Base-by-base conservation (phyloP, 1,284 basidiomycete genomes). In the Coriolopsis trogii region DNA sequence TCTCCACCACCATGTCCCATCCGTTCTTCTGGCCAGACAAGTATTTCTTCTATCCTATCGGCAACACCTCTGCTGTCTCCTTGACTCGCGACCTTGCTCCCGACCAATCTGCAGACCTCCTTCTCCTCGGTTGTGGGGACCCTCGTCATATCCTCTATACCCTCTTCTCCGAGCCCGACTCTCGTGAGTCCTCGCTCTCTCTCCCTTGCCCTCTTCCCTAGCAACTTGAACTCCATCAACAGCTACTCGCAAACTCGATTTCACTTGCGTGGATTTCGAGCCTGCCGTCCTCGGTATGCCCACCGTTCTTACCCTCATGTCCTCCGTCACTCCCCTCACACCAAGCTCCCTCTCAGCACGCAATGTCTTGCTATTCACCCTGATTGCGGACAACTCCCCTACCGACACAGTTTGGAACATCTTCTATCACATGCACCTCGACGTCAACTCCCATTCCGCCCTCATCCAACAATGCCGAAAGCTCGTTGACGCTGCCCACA, bases 211-310 rank as follows among this genome's bases (percentile, higher is more conserved):
- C 49, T 26, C 51, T 49, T 33, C 38, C 44, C 4, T 24, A n/a
- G 31, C 39, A 31, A 8, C 16, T 60, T 37, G 7, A 50, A 41
- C 20, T 25, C 18, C 25, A 21, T 24, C 24, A 21, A 9, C 12
- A 76, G 74, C 53, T 21, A 46, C 60, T 6, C 73, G 79, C 16
- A 65, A 54, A 10, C 57, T 84, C 12, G 83, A 85, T 55, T 72
- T 85, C 49, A 85, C 84, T 1, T 86, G 83, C 50, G 81, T 78
- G 49, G 84, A 85, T 63, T 58, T 71, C 13, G 83, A 87, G 33
- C 75, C 81, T 3, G 84, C 75, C 0, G 67, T 85, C 1, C 63
- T 86, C 15, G 82, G 84, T 82, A 52, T 34, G 63, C n/a, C n/a
- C n/a, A n/a, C n/a, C 50, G 31, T 18, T 16, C 15, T 2, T 20